These are phyloP conservation scores for Cardiospermum halicacabum DNA, from an alignment of 345 rosid species.

Conservation along the genomic window DNA sequence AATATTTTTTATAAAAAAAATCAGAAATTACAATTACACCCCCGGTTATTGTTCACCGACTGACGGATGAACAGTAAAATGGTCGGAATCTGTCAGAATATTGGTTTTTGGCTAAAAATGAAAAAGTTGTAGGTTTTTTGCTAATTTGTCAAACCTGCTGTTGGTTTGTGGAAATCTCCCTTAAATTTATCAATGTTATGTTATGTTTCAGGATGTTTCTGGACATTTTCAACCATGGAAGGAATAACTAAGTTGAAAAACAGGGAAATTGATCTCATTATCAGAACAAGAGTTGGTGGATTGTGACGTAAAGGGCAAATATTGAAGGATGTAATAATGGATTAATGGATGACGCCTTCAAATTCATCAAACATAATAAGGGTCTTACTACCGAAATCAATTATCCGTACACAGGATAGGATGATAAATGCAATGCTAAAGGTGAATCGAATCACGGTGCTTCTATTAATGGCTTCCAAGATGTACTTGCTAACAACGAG, in stretches of 20 bases:
- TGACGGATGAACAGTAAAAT: too few species aligned
- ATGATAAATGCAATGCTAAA: constrained; percentile 21
- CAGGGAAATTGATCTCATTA: constrained; percentile 28
- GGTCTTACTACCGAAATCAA: constrained; percentile 22
- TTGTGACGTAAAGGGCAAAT: constrained; percentile 30
- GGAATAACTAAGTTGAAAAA: constrained; percentile 27
- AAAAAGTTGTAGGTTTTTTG: too few species aligned
- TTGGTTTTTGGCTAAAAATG: too few species aligned
- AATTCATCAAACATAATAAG: constrained; percentile 20
- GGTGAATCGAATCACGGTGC: constrained; percentile 19
- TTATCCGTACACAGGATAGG: constrained; percentile 28
- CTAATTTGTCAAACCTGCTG: too few species aligned
- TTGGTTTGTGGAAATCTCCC: too few species aligned
- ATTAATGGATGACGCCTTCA: constrained; percentile 31
- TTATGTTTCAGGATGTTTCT: constrained; percentile 32
- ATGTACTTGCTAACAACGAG: constrained; percentile 29
- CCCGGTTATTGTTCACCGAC: too few species aligned
- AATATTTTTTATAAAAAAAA: too few species aligned
- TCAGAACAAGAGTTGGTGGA: constrained; percentile 45
- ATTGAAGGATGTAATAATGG: constrained; percentile 42
- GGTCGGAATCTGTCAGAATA: too few species aligned
- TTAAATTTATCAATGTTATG: too few species aligned
- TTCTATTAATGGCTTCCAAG: constrained; percentile 25
- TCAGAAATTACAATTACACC: too few species aligned
- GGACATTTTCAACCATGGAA: constrained; percentile 50